A percentile compares a stretch with the other conserved stretches of the same genome.
phyloP scores from a whole-genome alignment of 2,329 filamentous ascomycete genomes.

The Penicillium sp. region DNA sequence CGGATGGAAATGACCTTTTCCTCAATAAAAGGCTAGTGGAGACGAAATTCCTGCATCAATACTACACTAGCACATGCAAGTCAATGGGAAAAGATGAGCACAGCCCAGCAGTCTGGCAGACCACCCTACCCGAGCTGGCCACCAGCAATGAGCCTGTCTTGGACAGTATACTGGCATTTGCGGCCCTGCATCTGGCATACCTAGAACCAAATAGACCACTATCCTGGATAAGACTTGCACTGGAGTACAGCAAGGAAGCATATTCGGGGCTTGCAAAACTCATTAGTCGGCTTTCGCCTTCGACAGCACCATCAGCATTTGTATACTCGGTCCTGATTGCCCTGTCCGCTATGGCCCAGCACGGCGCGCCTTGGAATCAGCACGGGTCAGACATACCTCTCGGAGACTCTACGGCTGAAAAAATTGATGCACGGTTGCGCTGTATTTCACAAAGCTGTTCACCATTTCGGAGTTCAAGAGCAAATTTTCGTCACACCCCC shows the following conservation, averaged over 20 bases:
- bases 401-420: neutral
- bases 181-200: neutral
- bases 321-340: neutral
- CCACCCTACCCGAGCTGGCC: neutral
- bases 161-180: neutral
- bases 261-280: neutral
- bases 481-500: neutral
- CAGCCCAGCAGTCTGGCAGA: neutral
- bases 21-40: neutral
- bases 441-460: neutral
- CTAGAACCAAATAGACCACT: neutral
- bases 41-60: neutral
- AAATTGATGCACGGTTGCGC: neutral
- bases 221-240: neutral
- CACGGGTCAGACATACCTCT: neutral
- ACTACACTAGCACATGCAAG: neutral
- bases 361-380: neutral
- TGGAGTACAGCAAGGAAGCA: neutral
- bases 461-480: neutral
- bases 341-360: neutral
- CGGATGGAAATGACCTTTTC: neutral
- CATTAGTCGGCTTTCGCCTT: neutral
- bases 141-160: neutral
- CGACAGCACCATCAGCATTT: neutral
- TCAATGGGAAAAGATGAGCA: neutral